Base-by-base conservation (phyloP, 1,284 basidiomycete species). In the Butyriboletus appendiculatus region DNA sequence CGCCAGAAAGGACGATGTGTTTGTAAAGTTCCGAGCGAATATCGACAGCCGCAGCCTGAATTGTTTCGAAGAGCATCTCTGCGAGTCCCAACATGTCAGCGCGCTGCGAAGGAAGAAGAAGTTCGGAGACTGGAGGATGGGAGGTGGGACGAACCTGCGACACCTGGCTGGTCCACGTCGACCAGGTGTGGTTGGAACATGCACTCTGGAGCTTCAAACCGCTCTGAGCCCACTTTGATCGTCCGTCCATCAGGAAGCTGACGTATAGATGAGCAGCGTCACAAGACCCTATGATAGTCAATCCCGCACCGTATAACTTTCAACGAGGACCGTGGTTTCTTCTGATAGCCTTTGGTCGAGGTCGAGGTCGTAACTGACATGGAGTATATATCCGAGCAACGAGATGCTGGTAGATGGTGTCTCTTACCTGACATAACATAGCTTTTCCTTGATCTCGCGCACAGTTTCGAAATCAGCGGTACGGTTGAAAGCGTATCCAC, bases 151-250 rank as follows among this genome's bases (percentile, higher is more conserved):
- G 52, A 56, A 90, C 91, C 92, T 74, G 96, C 96, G 52, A 98
- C 88, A 51, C 97, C 97, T 2, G 94, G 92, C 70, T 98, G 96
- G 72, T 99, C 97, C 54, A 99, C 81, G 62, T 99, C 97, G 50
- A 99, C 94, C 9, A 99, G 81, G 73, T 98, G 94, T 24, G 97
- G 97, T 74, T 99, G 96, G 88, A 99, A 99, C 93, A 99, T 95
- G 77, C 97, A 99, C 75, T 99, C 97, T 12, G 97, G 97, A n/a
- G 96, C 97, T 75, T 98, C 94, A 71, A 98, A 99, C n/a, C 97
- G 89, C 72, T 99, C 97, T 2, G 94, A 94, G 26, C 96, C 97
- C 52, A 99, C 94, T 80, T 97, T 98, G 82, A 99, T 98, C 32
- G 83, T 85, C 43, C 97, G 90, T 3, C 97, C 97, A 67, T 99